phyloP scores from a whole-genome alignment of 2,329 filamentous ascomycete species.

The Aspergillus phoenicis region DNA sequence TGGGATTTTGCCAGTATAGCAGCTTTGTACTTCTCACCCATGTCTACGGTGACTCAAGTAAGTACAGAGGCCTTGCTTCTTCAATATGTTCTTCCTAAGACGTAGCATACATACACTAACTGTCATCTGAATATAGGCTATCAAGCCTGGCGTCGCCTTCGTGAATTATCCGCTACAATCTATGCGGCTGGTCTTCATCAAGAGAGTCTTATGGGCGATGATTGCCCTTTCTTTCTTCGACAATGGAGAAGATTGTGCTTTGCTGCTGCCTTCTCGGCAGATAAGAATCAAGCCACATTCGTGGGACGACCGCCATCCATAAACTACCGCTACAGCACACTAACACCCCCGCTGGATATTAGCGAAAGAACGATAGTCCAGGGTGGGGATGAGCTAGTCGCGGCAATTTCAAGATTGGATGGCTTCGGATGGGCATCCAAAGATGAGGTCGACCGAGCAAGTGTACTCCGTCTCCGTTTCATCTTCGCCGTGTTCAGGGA shows the following conservation, averaged over 20 bases:
- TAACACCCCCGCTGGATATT: constrained; percentile 41
- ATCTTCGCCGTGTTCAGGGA: constrained; percentile 32
- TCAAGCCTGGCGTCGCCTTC: constrained; percentile 51
- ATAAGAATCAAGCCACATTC: constrained; percentile 54
- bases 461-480: constrained; percentile 30
- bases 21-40: constrained; percentile 37
- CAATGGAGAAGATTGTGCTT: constrained; percentile 47
- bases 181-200: constrained; percentile 54
- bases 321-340: constrained; percentile 46
- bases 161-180: constrained; percentile 50
- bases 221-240: constrained; percentile 43
- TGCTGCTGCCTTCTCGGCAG: constrained; percentile 48
- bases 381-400: constrained; percentile 27
- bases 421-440: constrained; percentile 31
- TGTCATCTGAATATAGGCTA: constrained; percentile 39
- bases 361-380: constrained; percentile 32
- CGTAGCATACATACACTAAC: not conserved
- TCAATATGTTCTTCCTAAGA: not conserved
- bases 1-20: constrained; percentile 39
- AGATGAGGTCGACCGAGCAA: constrained; percentile 23
- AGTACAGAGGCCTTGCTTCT: constrained; percentile 29
- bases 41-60: constrained; percentile 40
- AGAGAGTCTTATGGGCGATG: constrained; percentile 33
- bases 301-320: constrained; percentile 54
- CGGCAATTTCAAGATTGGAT: constrained; percentile 31